phyloP scores from a whole-genome alignment of 148 eudicot genomes.

The Vaccinium vitisidaea region DNA sequence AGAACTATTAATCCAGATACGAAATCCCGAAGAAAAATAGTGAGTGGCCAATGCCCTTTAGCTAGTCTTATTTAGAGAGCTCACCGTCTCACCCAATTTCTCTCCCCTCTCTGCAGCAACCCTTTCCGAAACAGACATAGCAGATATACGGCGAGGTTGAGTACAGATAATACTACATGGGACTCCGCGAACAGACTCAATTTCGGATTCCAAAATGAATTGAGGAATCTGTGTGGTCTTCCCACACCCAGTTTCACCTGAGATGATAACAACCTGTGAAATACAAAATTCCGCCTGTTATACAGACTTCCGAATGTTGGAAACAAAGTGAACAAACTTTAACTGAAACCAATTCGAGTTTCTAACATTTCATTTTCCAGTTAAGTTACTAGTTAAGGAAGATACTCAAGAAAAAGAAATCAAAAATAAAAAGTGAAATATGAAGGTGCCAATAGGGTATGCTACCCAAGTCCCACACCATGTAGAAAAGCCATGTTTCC shows the following conservation, averaged over 20 bases:
- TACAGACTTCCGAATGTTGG: not conserved
- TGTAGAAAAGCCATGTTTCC: not conserved
- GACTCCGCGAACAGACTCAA: slow-evolving; percentile 74
- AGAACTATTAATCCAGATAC: not conserved
- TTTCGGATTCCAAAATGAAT: slow-evolving; percentile 90
- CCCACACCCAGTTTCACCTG: slow-evolving; percentile 99
- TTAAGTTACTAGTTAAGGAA: not conserved
- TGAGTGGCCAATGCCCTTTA: not conserved
- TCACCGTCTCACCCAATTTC: slow-evolving; percentile 91
- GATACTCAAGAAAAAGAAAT: not conserved
- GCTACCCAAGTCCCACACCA: not conserved
- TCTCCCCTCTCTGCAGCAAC: slow-evolving; percentile 97
- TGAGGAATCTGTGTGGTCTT: slow-evolving; percentile 99
- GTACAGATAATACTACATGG: slow-evolving; percentile 85
- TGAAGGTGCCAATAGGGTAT: not conserved
- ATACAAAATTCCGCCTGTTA: slow-evolving; percentile 7
- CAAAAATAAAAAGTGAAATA: not conserved
- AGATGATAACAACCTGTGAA: slow-evolving; percentile 79
- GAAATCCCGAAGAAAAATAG: not conserved
- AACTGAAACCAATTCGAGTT: not conserved
- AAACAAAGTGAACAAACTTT: not conserved
- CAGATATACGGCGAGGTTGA: slow-evolving; percentile 97
- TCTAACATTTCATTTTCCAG: not conserved
- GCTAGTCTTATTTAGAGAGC: slow-evolving; percentile 26
- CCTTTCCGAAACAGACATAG: slow-evolving; percentile 94